A percentile compares a stretch with the other conserved stretches of the same genome.
Conservation (phyloP, 2,329 filamentous ascomycete species). For the Hymenoscyphus repandus region DNA sequence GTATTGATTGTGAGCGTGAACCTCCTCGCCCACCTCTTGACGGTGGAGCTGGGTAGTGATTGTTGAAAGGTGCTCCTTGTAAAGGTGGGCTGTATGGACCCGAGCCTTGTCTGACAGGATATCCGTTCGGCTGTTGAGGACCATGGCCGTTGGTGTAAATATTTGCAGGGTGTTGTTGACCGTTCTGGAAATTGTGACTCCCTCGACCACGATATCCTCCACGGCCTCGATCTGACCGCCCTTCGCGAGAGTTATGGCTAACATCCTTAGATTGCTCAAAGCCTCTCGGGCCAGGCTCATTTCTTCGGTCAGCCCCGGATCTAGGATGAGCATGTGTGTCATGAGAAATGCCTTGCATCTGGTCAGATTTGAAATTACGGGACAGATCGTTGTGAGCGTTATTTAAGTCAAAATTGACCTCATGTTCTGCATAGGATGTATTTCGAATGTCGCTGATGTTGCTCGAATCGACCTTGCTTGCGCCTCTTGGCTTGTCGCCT, state of each 20-base stretch:
- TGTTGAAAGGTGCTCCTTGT: slow-evolving; percentile 31
- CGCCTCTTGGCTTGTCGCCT: slow-evolving; percentile 24
- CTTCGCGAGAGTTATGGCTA: slow-evolving; percentile 26
- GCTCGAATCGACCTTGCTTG: slow-evolving; percentile 21
- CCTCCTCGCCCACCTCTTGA: slow-evolving; percentile 43
- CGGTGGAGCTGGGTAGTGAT: slow-evolving; percentile 29
- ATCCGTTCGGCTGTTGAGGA: slow-evolving; percentile 25
- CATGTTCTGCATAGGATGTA: slow-evolving; percentile 30
- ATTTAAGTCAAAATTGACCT: slow-evolving; percentile 13
- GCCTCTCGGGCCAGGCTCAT: slow-evolving; percentile 25
- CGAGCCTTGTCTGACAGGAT: slow-evolving; percentile 24
- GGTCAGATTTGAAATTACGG: slow-evolving; percentile 18
- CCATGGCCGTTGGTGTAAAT: slow-evolving; percentile 37
- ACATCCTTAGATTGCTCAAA: slow-evolving; percentile 28
- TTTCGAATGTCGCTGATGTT: slow-evolving; percentile 28
- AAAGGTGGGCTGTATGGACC: slow-evolving; percentile 34
- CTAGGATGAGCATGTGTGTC: slow-evolving; percentile 25
- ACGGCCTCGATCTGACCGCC: slow-evolving; percentile 37
- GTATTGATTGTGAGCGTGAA: slow-evolving; percentile 57
- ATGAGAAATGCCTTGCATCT: slow-evolving; percentile 13
- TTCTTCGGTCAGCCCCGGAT: slow-evolving; percentile 26
- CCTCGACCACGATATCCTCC: slow-evolving; percentile 42
- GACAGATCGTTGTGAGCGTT: slow-evolving; percentile 16
- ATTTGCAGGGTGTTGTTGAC: slow-evolving; percentile 28
- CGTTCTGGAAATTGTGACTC: slow-evolving; percentile 32